Evolutionary conservation across 345 rosid genomes (phyloP), one percentile per base, ranked within the genome.

Genomic region (Populus deltoides): DNA sequence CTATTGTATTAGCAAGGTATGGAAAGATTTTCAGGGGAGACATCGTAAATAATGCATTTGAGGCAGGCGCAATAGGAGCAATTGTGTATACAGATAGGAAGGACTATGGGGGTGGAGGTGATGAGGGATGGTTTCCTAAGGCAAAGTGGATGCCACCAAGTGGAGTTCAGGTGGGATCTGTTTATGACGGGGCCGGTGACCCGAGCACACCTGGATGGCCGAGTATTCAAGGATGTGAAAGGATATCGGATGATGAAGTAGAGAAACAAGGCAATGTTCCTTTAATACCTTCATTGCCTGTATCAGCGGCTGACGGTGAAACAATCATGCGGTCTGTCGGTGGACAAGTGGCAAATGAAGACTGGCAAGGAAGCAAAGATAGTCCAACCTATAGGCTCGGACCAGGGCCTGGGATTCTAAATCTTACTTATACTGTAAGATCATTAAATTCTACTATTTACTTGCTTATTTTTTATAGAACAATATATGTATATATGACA

Each of bases 181-280:
- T 91, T 57, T 90, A 86, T 71, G 84, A 77, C 6, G 92, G 89
- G 17, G 65, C 73, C 0, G 98, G 98, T 0, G 97, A 92, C 76
- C 97, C 96, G 3, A 89, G 89, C 0, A 94, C 98, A 6, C 97
- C 98, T 1, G 96, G 96, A 66, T 94, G 97, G 98, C 81, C 98
- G 3, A 92, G 97, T 59, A 84, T 57, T 0, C 83, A 72, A 39
- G 94, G 89, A 29, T 90, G 98, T 55, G 97, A 94, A 87, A 91
- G 98, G 87, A 20, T 92, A 13, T 79, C 89, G 0, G 82, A 88
- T 11, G 89, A 91, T 27, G 91, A 84, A 16, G 92, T 90, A 4
- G 95, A 85, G 70, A 75, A 73, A 80, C 71, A 77, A 13, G 96
- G 92, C 4, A 81, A 84, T 70, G 83, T 85, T 79, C 92, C 97